Evolutionary conservation across 768 basidiomycete genomes (phyloP).

Genomic region (Lentinula raphanica): DNA sequence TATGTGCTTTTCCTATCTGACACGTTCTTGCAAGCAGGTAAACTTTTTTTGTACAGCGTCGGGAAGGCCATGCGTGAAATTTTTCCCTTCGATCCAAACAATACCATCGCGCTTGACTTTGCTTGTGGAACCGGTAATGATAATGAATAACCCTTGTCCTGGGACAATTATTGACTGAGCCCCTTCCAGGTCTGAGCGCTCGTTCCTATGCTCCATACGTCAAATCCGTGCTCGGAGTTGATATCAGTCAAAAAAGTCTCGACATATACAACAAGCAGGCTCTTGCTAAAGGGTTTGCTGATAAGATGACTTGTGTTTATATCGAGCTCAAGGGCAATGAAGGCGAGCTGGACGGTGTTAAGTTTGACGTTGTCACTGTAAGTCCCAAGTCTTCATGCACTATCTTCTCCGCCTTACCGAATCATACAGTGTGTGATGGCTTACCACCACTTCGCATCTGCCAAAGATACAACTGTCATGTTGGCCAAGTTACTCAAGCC

Average conservation of each 20-base stretch:
- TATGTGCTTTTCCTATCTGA: background rate
- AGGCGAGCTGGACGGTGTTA: constrained; percentile 43
- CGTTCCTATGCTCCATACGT: constrained; percentile 54
- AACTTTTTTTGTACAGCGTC: constrained; percentile 18
- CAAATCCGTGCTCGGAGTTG: constrained; percentile 65
- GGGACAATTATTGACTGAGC: background rate
- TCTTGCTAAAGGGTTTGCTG: constrained; percentile 55
- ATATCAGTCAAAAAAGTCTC: constrained; percentile 69
- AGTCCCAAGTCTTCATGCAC: constrained; percentile 19
- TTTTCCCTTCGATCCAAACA: constrained; percentile 48
- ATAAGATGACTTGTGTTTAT: constrained; percentile 65
- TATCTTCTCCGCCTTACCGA: background rate
- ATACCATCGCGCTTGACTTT: constrained; percentile 63
- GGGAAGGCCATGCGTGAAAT: constrained; percentile 31
- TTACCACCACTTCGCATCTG: constrained; percentile 60
- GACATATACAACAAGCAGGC: constrained; percentile 59
- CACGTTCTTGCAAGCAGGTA: background rate
- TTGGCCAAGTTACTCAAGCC: constrained; percentile 59
- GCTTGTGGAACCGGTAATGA: constrained; percentile 72
- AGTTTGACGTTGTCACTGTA: constrained; percentile 71
- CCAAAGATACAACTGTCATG: constrained; percentile 44
- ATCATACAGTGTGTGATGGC: constrained; percentile 47
- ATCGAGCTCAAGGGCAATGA: constrained; percentile 41
- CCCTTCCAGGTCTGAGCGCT: constrained; percentile 55
- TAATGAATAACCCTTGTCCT: too few species aligned